Percentiles rank a stretch among this genome's conserved stretches.
Evolutionary conservation across 768 basidiomycete genomes (phyloP).

Genomic region (Hirschioporus abietinus): DNA sequence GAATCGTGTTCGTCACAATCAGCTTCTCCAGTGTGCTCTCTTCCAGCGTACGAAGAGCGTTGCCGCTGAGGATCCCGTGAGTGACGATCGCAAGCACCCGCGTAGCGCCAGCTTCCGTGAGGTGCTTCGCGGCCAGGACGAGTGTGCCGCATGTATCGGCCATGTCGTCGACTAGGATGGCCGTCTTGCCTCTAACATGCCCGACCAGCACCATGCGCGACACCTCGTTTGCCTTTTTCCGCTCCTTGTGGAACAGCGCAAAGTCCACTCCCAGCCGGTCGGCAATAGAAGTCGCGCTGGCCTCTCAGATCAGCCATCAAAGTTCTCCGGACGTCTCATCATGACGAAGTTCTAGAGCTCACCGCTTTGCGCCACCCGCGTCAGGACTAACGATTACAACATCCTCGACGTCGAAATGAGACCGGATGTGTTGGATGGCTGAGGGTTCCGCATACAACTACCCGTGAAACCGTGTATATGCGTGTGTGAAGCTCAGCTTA

Average conservation of each 20-base stretch:
- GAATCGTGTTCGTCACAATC: conserved; percentile 97
- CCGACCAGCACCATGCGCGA: conserved; percentile 96
- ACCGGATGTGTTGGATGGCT: conserved; percentile 90
- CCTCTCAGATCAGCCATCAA: not conserved
- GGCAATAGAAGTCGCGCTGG: conserved; percentile 93
- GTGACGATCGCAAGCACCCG: conserved; percentile 92
- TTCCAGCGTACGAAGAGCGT: conserved; percentile 71
- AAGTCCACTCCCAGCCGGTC: conserved; percentile 96
- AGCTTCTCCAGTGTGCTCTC: conserved; percentile 82
- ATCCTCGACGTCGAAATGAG: conserved; percentile 77
- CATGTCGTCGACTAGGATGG: conserved; percentile 98
- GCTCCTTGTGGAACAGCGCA: conserved; percentile 98
- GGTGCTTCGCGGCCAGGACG: conserved; percentile 82
- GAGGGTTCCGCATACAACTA: conserved; percentile 96
- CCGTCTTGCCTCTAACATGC: conserved; percentile 85
- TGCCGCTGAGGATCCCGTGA: conserved; percentile 91
- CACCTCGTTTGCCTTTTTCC: conserved; percentile 93
- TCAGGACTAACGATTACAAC: conserved; percentile 97
- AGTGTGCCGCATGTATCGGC: conserved; percentile 95
- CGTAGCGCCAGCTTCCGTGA: conserved; percentile 82
- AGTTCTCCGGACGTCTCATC: not conserved
- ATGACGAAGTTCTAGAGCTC: conserved; percentile 15
- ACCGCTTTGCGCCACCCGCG: conserved; percentile 98
- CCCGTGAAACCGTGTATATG: conserved; percentile 7
- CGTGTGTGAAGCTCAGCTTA: conserved; percentile 20